Conservation (phyloP, 768 basidiomycete species). For the Terana coerulea region DNA sequence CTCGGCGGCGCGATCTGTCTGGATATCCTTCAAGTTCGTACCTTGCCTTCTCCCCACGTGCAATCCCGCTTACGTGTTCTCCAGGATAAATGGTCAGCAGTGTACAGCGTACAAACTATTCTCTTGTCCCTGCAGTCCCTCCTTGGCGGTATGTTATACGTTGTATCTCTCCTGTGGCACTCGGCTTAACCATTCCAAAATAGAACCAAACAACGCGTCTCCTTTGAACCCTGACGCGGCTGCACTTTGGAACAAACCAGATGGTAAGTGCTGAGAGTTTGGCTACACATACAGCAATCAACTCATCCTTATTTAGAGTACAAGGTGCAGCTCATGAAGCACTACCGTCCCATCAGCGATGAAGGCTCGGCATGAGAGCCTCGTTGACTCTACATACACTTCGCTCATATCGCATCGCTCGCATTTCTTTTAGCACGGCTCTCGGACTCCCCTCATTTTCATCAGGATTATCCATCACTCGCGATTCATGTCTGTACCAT, state of each 20-base stretch:
- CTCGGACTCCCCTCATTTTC: conserved; percentile 10
- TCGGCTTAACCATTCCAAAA: neutral
- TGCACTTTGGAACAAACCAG: conserved; percentile 69
- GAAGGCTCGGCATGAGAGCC: conserved; percentile 25
- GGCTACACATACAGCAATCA: conserved; percentile 3
- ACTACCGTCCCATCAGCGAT: conserved; percentile 56
- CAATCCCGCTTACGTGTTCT: neutral
- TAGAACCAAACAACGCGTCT: conserved; percentile 92
- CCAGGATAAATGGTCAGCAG: conserved; percentile 91
- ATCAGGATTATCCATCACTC: neutral
- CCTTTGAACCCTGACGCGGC: conserved; percentile 88
- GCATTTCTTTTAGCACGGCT: neutral
- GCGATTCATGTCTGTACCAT: conserved; percentile 5
- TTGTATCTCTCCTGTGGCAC: neutral
- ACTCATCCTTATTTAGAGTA: conserved; percentile 43
- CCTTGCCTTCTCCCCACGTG: neutral
- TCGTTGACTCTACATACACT: neutral
- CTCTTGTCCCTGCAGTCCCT: conserved; percentile 84
- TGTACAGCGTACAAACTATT: conserved; percentile 89
- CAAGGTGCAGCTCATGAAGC: conserved; percentile 66
- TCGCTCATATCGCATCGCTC: conserved; percentile 1
- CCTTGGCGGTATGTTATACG: conserved; percentile 62
- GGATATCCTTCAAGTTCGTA: conserved; percentile 76
- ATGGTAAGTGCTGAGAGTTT: conserved; percentile 38
- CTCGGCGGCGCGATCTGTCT: conserved; percentile 74